These are phyloP conservation scores for Talaromyces pinophilus DNA, from an alignment of 2,329 filamentous ascomycete species.

Conservation along the genomic window DNA sequence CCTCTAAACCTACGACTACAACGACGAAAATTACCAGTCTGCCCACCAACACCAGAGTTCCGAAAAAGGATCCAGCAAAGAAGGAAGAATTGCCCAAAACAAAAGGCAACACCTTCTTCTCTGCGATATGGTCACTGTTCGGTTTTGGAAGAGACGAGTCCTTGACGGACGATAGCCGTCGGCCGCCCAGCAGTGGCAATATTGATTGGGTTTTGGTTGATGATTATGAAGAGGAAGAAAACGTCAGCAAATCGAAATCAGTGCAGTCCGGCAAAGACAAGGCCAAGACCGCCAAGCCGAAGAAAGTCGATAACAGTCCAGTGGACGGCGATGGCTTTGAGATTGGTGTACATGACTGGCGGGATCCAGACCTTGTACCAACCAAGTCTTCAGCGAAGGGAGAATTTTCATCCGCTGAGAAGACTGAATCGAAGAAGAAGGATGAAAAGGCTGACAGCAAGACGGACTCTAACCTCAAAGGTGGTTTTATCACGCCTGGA, in stretches of 20 bases:
- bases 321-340: slow-evolving; percentile 65
- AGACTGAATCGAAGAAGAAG: slow-evolving; percentile 32
- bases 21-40: slow-evolving; percentile 6
- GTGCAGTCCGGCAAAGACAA: slow-evolving; percentile 32
- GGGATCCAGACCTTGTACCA: slow-evolving; percentile 71
- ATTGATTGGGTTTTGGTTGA: slow-evolving; percentile 72
- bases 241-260: slow-evolving; percentile 28
- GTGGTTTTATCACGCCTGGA: slow-evolving; percentile 69
- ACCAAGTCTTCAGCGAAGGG: slow-evolving; percentile 35
- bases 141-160: slow-evolving; percentile 41
- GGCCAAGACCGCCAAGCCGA: slow-evolving; percentile 29
- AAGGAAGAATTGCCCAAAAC: slow-evolving; percentile 24
- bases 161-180: slow-evolving; percentile 55
- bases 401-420: slow-evolving; percentile 31
- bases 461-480: slow-evolving; percentile 51
- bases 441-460: slow-evolving; percentile 33
- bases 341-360: slow-evolving; percentile 85
- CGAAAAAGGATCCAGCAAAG: neutral
- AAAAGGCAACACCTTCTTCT: slow-evolving; percentile 41
- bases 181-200: slow-evolving; percentile 71
- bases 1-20: slow-evolving; percentile 29
- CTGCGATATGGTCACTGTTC: slow-evolving; percentile 47
- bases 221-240: slow-evolving; percentile 61
- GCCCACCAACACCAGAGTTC: slow-evolving; percentile 9
- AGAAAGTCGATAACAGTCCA: slow-evolving; percentile 30